Percentiles rank a stretch among this genome's conserved stretches.
phyloP scores from a whole-genome alignment of 2,329 filamentous ascomycete species.

The Alternaria sp. region DNA sequence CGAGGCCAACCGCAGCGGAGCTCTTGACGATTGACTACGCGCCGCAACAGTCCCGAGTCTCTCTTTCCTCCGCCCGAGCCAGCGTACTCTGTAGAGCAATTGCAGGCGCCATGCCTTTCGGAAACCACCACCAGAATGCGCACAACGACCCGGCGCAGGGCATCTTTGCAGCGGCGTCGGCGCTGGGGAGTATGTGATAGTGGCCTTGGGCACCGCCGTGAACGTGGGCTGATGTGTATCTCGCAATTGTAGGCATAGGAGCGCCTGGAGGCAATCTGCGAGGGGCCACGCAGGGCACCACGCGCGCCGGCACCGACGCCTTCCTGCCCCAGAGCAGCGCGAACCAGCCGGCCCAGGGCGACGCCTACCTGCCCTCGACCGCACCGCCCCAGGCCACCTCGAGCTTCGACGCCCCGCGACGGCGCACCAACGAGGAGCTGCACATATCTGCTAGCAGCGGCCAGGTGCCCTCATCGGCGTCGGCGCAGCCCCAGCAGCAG shows the following conservation, averaged over 20 bases:
- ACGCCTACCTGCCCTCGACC: conserved; percentile 30
- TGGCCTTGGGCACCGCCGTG: background rate
- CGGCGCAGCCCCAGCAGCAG: conserved; percentile 27
- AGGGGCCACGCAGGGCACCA: conserved; percentile 49
- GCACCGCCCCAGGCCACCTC: conserved; percentile 48
- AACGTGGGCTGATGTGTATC: conserved; percentile 8
- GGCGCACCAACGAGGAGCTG: conserved; percentile 62
- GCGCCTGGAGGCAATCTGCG: conserved; percentile 52
- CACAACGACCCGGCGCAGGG: conserved; percentile 49
- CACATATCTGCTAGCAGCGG: conserved; percentile 56
- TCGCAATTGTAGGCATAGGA: conserved; percentile 45
- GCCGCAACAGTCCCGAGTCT: conserved; percentile 16
- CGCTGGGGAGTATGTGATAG: conserved; percentile 46
- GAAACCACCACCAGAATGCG: conserved; percentile 43
- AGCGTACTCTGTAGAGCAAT: conserved; percentile 8
- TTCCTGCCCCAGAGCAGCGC: conserved; percentile 49
- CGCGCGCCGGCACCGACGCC: conserved; percentile 53
- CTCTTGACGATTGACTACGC: conserved; percentile 9
- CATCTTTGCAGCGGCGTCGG: conserved; percentile 55
- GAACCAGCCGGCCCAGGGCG: conserved; percentile 24
- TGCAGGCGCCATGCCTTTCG: conserved; percentile 47
- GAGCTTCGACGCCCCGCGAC: conserved; percentile 59
- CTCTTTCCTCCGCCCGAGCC: background rate
- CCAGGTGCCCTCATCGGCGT: conserved; percentile 50
- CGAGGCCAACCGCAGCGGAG: conserved; percentile 11